Evolutionary conservation across 331 rosid species (phyloP).

Genomic region (Dryas integrifolia): DNA sequence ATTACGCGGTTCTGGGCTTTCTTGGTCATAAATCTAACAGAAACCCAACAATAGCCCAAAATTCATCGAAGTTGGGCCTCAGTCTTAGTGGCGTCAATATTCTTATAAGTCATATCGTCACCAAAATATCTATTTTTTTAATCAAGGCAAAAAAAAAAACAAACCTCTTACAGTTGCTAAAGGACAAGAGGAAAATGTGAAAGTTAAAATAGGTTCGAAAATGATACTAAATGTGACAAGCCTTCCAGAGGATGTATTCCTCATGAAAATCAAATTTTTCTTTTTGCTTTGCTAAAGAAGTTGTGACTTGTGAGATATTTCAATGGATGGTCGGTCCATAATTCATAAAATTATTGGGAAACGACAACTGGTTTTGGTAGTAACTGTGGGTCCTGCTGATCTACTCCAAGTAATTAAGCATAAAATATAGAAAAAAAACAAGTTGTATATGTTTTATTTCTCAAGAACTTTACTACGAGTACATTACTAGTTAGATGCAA

Average conservation of each 20-base stretch:
- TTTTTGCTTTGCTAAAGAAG: not conserved
- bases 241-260: not conserved
- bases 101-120: too few relatives aligned
- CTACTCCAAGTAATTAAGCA: too few relatives aligned
- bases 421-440: not conserved
- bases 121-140: too few relatives aligned
- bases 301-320: not conserved
- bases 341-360: not conserved
- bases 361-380: not conserved
- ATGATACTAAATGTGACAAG: not conserved
- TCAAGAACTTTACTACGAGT: not conserved
- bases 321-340: not conserved
- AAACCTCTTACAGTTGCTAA: too few relatives aligned
- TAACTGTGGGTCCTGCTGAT: not conserved
- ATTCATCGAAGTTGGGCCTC: too few relatives aligned
- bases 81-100: too few relatives aligned
- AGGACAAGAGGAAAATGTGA: too few relatives aligned
- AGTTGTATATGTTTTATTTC: not conserved
- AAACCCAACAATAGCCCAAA: too few relatives aligned
- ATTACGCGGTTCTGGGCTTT: too few relatives aligned
- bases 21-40: too few relatives aligned
- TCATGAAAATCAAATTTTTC: not conserved
- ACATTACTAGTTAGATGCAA: not conserved
- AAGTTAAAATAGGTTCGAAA: not conserved
- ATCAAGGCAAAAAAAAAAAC: too few relatives aligned